Base-by-base conservation (phyloP, 257 asterid genomes). In the Solanum dulcamara region DNA sequence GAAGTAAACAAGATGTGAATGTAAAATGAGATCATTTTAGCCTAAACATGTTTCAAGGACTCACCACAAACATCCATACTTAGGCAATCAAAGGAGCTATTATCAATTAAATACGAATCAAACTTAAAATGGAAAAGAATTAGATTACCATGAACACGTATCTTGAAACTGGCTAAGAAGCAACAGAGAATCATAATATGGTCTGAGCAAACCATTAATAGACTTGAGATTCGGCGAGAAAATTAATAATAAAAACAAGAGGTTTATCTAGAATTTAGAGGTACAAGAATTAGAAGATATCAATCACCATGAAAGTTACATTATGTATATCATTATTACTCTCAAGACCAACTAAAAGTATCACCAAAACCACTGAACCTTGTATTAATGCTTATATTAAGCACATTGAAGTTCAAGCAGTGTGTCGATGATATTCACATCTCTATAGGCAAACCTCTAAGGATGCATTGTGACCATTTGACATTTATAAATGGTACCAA, bases 141-240 rank as follows among this genome's bases (percentile, higher is more conserved):
- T n/a, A n/a, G n/a, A n/a, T n/a, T n/a, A n/a, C n/a, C n/a, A n/a
- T n/a, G n/a, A n/a, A n/a, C n/a, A n/a, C n/a, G n/a, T n/a, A n/a
- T n/a, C n/a, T n/a, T n/a, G n/a, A n/a, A n/a, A n/a, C n/a, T n/a
- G n/a, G n/a, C n/a, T n/a, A n/a, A n/a, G n/a, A n/a, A n/a, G n/a
- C n/a, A n/a, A n/a, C n/a, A n/a, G n/a, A n/a, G n/a, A n/a, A n/a
- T n/a, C n/a, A n/a, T n/a, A n/a, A n/a, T n/a, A n/a, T 89, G 30
- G 99, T 97, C 99, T 97, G 98, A 67, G 68, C 37, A 67, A 67
- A 1, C 83, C 92, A 92, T 70, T 70, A 83, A 83, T 64, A 32
- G 85, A 59, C 42, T 48, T 26, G 66, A 82, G 32, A 60, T 48
- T 9, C 70, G 24, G 59, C 83, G 14, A 84, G 87, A 81, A 30